Percentiles rank a stretch among this genome's conserved stretches.
Evolutionary conservation across 1,139 yeast genomes (phyloP).

Genomic region (Sugiyamaella paludigena): DNA sequence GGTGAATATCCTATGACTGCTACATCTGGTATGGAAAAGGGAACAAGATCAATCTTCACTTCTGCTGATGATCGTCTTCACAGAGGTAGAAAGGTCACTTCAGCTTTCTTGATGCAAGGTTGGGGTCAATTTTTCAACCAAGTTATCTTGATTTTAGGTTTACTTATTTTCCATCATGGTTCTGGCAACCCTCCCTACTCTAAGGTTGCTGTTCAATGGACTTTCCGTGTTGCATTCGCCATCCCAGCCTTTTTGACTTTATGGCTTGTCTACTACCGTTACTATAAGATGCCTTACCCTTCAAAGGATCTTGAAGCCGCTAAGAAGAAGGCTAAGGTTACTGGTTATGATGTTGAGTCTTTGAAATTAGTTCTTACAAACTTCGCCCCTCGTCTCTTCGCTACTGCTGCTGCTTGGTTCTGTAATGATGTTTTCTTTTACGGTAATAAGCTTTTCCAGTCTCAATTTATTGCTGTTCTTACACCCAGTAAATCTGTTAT

Average conservation of each 20-base stretch:
- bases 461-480: conserved; percentile 60
- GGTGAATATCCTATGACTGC: conserved; percentile 99
- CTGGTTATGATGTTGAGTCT: conserved; percentile 38
- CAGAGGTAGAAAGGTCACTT: conserved; percentile 43
- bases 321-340: conserved; percentile 36
- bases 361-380: conserved; percentile 46
- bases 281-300: conserved; percentile 39
- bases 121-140: conserved; percentile 46
- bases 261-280: conserved; percentile 41
- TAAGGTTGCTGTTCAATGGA: conserved; percentile 38
- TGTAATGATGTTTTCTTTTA: conserved; percentile 93
- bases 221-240: conserved; percentile 40
- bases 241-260: conserved; percentile 42
- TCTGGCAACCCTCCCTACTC: conserved; percentile 44
- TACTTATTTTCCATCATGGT: conserved; percentile 48
- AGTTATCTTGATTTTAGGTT: conserved; percentile 37
- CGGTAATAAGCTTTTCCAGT: conserved; percentile 76
- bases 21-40: conserved; percentile 42
- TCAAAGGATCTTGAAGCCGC: conserved; percentile 33
- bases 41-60: conserved; percentile 32
- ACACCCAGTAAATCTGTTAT: conserved; percentile 64
- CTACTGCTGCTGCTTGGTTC: conserved; percentile 98
- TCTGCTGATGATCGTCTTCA: conserved; percentile 39
- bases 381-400: conserved; percentile 83
- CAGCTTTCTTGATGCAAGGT: conserved; percentile 45